Percentiles rank a stretch among this genome's conserved stretches.
These are phyloP conservation scores for Solanum hybrid DNA, from an alignment of 305 asterid species.

Conservation along the genomic window DNA sequence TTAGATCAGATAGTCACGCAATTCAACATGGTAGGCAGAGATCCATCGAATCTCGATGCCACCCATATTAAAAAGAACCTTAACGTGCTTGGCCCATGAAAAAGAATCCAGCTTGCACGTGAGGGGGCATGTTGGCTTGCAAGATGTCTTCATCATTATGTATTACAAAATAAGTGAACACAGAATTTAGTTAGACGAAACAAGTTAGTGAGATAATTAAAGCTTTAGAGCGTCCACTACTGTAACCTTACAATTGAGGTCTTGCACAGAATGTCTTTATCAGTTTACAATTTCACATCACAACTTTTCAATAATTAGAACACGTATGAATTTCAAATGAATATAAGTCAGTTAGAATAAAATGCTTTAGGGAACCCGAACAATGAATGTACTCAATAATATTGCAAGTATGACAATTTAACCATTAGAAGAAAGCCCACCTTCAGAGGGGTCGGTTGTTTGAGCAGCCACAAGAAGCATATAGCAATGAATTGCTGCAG, in stretches of 20 bases:
- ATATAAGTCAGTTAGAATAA: background rate
- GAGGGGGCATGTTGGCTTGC: background rate
- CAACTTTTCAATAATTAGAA: background rate
- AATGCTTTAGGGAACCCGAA: background rate
- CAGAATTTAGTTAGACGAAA: background rate
- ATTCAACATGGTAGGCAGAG: background rate
- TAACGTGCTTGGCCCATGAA: background rate
- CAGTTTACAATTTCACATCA: background rate
- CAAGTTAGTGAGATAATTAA: background rate
- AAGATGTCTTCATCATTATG: background rate
- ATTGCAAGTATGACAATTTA: background rate
- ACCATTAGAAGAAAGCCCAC: constrained; percentile 1
- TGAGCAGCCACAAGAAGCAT: constrained; percentile 11
- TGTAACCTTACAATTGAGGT: background rate
- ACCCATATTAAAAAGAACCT: background rate
- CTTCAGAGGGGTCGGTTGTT: constrained; percentile 34
- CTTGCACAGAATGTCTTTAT: background rate
- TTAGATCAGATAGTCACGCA: background rate
- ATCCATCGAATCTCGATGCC: background rate
- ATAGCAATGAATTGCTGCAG: constrained; percentile 12
- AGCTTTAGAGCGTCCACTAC: background rate
- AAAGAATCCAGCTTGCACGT: background rate
- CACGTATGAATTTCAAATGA: background rate
- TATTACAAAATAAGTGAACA: background rate
- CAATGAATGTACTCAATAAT: background rate